Evolutionary conservation across 192 early-diverging fungal genomes (phyloP).

Genomic region (Phycomyces nitens): DNA sequence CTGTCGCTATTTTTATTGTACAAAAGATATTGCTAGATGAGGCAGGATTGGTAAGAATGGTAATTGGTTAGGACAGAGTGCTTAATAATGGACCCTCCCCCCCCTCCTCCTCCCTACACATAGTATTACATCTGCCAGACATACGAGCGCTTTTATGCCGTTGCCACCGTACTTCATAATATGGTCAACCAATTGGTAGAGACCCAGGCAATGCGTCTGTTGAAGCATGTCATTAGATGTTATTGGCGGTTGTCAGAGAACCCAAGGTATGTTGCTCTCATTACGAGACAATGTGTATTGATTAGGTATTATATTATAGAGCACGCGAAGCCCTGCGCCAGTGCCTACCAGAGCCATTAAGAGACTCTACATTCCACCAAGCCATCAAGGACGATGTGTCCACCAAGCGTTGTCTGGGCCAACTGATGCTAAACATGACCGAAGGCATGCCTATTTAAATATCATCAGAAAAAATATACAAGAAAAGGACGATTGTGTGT

Average conservation of each 20-base stretch:
- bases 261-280: conserved; percentile 43
- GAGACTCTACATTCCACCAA: conserved; percentile 82
- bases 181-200: conserved; percentile 92
- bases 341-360: conserved; percentile 82
- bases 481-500: no score
- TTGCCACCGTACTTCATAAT: conserved; percentile 89
- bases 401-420: conserved; percentile 79
- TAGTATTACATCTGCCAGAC: conserved; percentile 82
- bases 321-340: conserved; percentile 90
- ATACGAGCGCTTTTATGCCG: conserved; percentile 91
- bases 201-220: conserved; percentile 74
- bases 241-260: conserved; percentile 93
- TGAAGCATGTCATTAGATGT: conserved; percentile 94
- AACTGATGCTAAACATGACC: conserved; percentile 58
- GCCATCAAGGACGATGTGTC: conserved; percentile 87
- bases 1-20: conserved; percentile 98
- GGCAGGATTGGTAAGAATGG: conserved; percentile 74
- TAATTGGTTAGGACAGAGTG: conserved; percentile 34
- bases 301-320: conserved; percentile 27
- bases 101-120: no score
- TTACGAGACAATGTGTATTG: not conserved
- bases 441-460: conserved; percentile 29
- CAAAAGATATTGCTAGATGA: conserved; percentile 96
- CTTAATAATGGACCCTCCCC: no score
- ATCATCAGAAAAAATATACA: no score